Base-by-base conservation (phyloP, 139 green algal species). In the Dunaliella sp. region DNA sequence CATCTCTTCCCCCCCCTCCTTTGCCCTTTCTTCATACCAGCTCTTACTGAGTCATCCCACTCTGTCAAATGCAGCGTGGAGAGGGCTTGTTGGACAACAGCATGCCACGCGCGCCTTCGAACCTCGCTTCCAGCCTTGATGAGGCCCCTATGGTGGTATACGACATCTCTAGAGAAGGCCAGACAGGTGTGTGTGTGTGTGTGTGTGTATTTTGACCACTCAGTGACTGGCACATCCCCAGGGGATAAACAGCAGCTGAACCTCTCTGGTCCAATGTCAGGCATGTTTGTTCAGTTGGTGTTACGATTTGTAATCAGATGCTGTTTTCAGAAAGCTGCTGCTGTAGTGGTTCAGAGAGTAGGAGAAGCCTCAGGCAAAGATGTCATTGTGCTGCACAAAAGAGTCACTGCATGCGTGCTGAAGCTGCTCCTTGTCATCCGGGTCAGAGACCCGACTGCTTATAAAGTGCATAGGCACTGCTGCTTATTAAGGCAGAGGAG, bases 141-240 rank as follows among this genome's bases (percentile, higher is more conserved):
- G 22, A 32, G 26, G 58, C 77, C 30, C 86, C 88, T 0, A 84
- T 91, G 38, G 88, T 91, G 58, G 88, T 91, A 58, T 91, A 91
- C 79, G 86, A 81, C 80, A 91, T 91, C 26, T 75, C 0, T 1
- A 3, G 48, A 1, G 86, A 88, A 48, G 88, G 86, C 7, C 30
- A 83, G 30, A 91, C 88, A 0, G 33, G 81, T 83, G 76, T 37
- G 76, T 78, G 73, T 78, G 30, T 65, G 48, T 65, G 48, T 65
- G 48, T 65, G 48, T 65, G 48, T 65, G 48, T 65, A 16, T 65
- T 7, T 65, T 32, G 28, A 33, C 16, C 73, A 12, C 22, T 78
- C n/a, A n/a, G n/a, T 78, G 73, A 12, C 22, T 78, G 73, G 7
- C 2, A 3, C 73, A 26, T 78, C 7, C 22, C 28, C 73, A 33